Conservation (phyloP, 306 rosid genomes). For the Carpinus viminea region DNA sequence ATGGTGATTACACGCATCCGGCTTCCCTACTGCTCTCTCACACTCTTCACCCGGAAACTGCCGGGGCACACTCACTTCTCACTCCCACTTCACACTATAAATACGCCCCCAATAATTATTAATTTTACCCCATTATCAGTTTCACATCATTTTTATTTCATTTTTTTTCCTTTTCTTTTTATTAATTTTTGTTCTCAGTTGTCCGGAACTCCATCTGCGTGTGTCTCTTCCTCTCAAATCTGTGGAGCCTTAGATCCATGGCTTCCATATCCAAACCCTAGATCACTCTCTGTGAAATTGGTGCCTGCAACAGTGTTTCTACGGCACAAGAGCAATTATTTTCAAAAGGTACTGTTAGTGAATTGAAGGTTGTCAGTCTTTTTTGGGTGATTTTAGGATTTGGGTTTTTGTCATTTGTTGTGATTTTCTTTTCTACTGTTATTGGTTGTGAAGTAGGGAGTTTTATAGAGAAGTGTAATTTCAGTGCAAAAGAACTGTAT, state of each 20-base stretch:
- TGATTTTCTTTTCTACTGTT: not conserved
- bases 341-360: slow-evolving; percentile 18
- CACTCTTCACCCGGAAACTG: slow-evolving; percentile 40
- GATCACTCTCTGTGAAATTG: slow-evolving; percentile 25
- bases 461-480: slow-evolving; percentile 29
- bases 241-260: slow-evolving; percentile 81
- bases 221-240: slow-evolving; percentile 44
- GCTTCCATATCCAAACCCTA: slow-evolving; percentile 42
- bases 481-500: slow-evolving; percentile 25
- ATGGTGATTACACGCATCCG: not conserved
- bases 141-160: not conserved
- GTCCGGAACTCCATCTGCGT: slow-evolving; percentile 40
- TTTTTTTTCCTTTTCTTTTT: slow-evolving; percentile 16
- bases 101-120: slow-evolving; percentile 44
- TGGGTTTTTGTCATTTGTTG: slow-evolving; percentile 22
- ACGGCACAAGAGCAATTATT: slow-evolving; percentile 16
- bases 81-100: slow-evolving; percentile 35
- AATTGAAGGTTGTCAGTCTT: slow-evolving; percentile 29
- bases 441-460: slow-evolving; percentile 21
- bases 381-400: slow-evolving; percentile 23
- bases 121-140: not conserved
- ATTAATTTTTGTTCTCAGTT: slow-evolving; percentile 19
- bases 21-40: not conserved
- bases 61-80: slow-evolving; percentile 38
- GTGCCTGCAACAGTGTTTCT: slow-evolving; percentile 17